Evolutionary conservation across 176 grass and related monocot species (phyloP), one percentile per base, ranked within the genome.

Genomic region (Bothriochloa decipiens): DNA sequence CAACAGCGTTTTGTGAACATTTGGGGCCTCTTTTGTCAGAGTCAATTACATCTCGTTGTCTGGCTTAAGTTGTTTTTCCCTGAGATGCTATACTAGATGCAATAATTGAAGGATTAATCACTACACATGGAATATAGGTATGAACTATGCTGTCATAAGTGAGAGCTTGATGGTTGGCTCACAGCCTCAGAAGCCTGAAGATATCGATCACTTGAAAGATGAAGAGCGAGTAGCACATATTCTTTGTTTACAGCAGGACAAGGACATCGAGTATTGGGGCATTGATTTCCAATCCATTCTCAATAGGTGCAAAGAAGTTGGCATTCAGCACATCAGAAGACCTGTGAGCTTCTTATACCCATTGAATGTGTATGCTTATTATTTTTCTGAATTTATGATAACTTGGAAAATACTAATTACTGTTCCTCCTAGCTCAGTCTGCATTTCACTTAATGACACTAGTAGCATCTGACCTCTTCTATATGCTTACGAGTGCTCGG

Each of bases 241-340:
- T 78, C 87, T 98, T 77, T 98, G 89, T 83, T 93, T 95, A 71
- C 87, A 95, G 76, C 93, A 95, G 88, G 91, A 98, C 52, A 96
- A 88, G 82, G 93, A 98, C 85, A 94, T 94, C 3, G 91, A 92
- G 28, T 98, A 94, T 58, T 98, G 96, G 96, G 87, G 88, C 23
- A 92, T 94, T 85, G 89, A 92, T 94, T 94, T 96, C 43, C 63
- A 87, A 66, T 72, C 86, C 83, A 84, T 96, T 89, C 22, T 94
- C 32, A 84, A 22, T 55, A 91, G 89, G 43, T 98, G 91, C 87
- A 90, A 94, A 72, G 91, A 96, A 83, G 40, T 94, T 35, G 88
- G 88, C 6, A 85, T 98, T 86, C 64, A 65, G 6, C 96, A 96
- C 67, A 90, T 98, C 65, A 87, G 93, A 90, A 80, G 86, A 75